Percentiles rank a stretch among this genome's conserved stretches.
Evolutionary conservation across 1,284 basidiomycete species (phyloP).

Genomic region (Amylostereum areolatum): DNA sequence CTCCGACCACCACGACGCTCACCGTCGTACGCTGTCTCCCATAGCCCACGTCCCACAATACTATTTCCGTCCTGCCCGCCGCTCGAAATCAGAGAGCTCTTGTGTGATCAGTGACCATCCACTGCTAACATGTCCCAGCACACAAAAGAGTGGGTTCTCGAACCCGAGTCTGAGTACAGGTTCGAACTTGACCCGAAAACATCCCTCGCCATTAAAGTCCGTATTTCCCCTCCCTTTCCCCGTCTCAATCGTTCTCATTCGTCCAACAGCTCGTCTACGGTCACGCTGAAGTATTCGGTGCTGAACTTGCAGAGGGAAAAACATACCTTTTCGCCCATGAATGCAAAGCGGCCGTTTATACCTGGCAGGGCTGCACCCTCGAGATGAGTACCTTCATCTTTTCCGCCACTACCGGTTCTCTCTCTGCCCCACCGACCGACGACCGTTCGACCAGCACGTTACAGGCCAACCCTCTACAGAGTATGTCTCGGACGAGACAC

Average conservation of each 20-base stretch:
- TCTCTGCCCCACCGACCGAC: background rate
- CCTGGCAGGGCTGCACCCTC: slow-evolving; percentile 83
- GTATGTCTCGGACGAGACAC: slow-evolving; percentile 93
- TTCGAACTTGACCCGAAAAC: slow-evolving; percentile 92
- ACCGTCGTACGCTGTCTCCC: no score
- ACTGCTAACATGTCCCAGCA: slow-evolving; percentile 1
- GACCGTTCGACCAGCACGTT: slow-evolving; percentile 42
- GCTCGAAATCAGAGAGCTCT: background rate
- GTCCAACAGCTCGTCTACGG: slow-evolving; percentile 58
- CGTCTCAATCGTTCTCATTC: background rate
- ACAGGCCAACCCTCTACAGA: slow-evolving; percentile 83
- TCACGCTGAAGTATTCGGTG: slow-evolving; percentile 84
- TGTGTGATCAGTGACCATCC: background rate
- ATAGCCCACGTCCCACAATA: no score
- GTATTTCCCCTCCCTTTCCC: slow-evolving; percentile 15
- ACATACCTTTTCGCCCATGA: slow-evolving; percentile 79
- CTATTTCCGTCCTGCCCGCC: no score
- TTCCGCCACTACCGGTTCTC: background rate
- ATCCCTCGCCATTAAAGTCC: slow-evolving; percentile 81
- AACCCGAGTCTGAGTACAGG: slow-evolving; percentile 85
- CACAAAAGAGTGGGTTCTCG: slow-evolving; percentile 46
- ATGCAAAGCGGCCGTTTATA: slow-evolving; percentile 85
- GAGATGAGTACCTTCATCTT: slow-evolving; percentile 62
- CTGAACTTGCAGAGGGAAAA: slow-evolving; percentile 78
- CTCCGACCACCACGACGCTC: no score